Evolutionary conservation across 192 early-diverging fungal species (phyloP), one percentile per base, ranked within the genome.

Genomic region (Dissophora ornata): DNA sequence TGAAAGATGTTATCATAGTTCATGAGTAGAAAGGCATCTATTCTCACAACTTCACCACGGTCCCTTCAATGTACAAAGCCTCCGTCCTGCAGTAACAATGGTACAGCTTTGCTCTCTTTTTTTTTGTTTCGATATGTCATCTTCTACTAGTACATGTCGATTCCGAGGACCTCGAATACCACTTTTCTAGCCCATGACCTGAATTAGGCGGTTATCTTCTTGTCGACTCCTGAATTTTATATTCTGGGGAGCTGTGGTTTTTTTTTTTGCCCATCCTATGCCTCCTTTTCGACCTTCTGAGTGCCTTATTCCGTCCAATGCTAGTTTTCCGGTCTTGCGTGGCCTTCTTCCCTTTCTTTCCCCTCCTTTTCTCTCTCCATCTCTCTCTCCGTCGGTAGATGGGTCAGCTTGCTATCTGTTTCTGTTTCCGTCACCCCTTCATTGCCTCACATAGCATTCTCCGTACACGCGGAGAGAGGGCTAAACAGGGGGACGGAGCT

Each of bases 271-370:
- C 9, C 19, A 28, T 55, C 33, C 32, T 38, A 1, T 22, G 38
- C 53, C 53, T 55, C 53, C 53, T 55, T 55, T 55, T 55, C 53
- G 15, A 2, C 51, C n/a, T 53, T n/a, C n/a, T n/a, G n/a, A n/a
- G 13, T 34, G 30, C 53, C 34, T 62, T 24, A 15, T 1, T 38
- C 29, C 12, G 18, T 38, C 21, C 47, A 16, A 32, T 29, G n/a
- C 24, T 13, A n/a, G n/a, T n/a, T n/a, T n/a, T n/a, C n/a, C n/a
- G n/a, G n/a, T 48, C 29, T 16, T 60, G 15, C 38, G 34, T 32
- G 36, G 36, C 38, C 11, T 41, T 12, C 33, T 28, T 38, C n/a
- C 33, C 26, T 28, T 38, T 22, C 18, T 48, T 24, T 28, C 25
- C 36, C 34, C 49, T 52, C 36, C 49, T 24, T 38, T 41, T 26